These are phyloP conservation scores for Taxawa tesnikishii DNA, from an alignment of 2,329 filamentous ascomycete genomes.

Conservation along the genomic window DNA sequence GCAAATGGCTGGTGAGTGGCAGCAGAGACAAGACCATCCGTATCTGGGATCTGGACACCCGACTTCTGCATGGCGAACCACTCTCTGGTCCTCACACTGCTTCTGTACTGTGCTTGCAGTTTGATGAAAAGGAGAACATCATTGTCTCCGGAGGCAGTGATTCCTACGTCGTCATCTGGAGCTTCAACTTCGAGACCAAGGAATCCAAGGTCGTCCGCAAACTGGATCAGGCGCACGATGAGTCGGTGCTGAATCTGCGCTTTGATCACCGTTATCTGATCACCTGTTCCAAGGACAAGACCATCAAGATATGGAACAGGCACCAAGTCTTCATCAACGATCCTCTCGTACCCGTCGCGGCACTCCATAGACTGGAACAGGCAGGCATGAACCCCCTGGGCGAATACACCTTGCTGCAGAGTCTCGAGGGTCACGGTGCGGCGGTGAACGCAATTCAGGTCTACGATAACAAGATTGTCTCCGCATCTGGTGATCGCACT, in stretches of 20 bases:
- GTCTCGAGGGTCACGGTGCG: constrained; percentile 70
- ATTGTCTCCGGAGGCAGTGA: constrained; percentile 13
- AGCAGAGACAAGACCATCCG: constrained; percentile 80
- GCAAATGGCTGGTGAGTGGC: constrained; percentile 80
- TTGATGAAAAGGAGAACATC: constrained; percentile 54
- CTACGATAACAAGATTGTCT: constrained; percentile 73
- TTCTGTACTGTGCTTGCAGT: constrained; percentile 89
- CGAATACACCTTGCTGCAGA: constrained; percentile 66
- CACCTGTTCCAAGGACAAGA: constrained; percentile 94
- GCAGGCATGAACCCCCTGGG: constrained; percentile 44
- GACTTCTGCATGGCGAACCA: constrained; percentile 22
- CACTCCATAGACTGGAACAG: constrained; percentile 20
- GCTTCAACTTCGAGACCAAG: constrained; percentile 31
- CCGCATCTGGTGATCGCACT: constrained; percentile 82
- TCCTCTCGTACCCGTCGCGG: constrained; percentile 17
- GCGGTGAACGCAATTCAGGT: constrained; percentile 97
- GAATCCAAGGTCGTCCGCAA: constrained; percentile 73
- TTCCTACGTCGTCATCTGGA: constrained; percentile 12
- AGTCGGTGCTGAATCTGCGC: constrained; percentile 85
- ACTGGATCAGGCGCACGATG: constrained; percentile 64
- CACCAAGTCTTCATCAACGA: constrained; percentile 43
- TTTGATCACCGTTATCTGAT: constrained; percentile 88
- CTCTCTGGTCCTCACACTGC: constrained; percentile 60
- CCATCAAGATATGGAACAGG: constrained; percentile 93
- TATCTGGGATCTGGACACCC: constrained; percentile 79